Evolutionary conservation across 108 stramenopile species (phyloP).

Genomic region (Bacterosira constricta): DNA sequence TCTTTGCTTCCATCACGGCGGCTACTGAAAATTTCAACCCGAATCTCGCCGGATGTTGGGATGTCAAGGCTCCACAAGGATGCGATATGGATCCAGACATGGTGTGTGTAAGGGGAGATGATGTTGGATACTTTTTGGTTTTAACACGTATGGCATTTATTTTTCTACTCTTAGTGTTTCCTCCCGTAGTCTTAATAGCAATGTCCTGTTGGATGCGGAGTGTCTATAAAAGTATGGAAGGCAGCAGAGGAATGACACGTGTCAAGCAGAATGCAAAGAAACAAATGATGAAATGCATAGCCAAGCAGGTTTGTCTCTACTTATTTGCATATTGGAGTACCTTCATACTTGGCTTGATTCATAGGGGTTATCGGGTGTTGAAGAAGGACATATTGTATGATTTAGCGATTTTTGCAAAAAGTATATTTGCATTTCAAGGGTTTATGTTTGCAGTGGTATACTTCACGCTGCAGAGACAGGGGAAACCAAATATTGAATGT

Average conservation of each 20-base stretch:
- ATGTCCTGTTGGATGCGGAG: conserved; percentile 2
- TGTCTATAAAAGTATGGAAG: not conserved
- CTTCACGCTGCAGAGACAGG: conserved; percentile 4
- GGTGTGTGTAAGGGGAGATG: not conserved
- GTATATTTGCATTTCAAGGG: not conserved
- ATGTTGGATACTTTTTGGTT: not conserved
- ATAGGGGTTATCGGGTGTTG: not conserved
- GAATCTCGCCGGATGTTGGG: not conserved
- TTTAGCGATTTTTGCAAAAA: not conserved
- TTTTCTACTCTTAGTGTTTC: not conserved
- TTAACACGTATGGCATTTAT: not conserved
- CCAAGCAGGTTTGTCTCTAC: conserved; percentile 5
- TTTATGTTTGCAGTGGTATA: conserved; percentile 9
- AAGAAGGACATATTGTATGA: not conserved
- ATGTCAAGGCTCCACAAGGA: not conserved
- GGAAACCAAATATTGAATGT: too few relatives aligned
- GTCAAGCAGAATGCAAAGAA: not conserved
- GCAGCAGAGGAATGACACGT: not conserved
- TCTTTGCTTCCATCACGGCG: not conserved
- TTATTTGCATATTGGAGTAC: conserved; percentile 14
- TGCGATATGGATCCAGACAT: not conserved
- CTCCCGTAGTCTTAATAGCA: not conserved
- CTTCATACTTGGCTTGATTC: not conserved
- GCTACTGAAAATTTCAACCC: conserved; percentile 5
- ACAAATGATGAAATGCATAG: conserved; percentile 5